Conservation (phyloP, 2,329 filamentous ascomycete genomes). For the Colletotrichum truncatum region DNA sequence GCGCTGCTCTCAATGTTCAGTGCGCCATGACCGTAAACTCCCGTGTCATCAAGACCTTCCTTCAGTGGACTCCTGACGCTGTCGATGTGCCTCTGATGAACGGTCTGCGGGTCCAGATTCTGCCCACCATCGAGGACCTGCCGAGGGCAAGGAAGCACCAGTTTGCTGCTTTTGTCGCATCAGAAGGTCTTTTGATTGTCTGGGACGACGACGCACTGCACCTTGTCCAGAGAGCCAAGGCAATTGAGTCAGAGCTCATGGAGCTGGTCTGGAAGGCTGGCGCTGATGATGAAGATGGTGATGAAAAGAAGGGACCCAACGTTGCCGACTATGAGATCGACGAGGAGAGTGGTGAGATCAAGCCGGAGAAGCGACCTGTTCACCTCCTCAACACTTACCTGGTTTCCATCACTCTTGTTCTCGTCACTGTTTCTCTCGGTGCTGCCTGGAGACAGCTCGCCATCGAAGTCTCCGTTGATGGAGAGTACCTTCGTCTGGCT, state of each 20-base stretch:
- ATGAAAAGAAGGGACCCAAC: conserved; percentile 58
- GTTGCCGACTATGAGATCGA: conserved; percentile 68
- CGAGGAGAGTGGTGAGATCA: conserved; percentile 74
- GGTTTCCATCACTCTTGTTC: conserved; percentile 71
- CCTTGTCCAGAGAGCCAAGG: conserved; percentile 73
- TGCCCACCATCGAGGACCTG: conserved; percentile 77
- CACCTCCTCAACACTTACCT: conserved; percentile 77
- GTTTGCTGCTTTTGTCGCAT: conserved; percentile 81
- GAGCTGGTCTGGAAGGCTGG: conserved; percentile 77
- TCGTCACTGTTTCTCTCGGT: conserved; percentile 74
- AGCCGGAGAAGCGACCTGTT: conserved; percentile 71
- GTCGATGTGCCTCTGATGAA: conserved; percentile 81
- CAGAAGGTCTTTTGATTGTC: conserved; percentile 76
- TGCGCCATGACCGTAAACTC: conserved; percentile 86
- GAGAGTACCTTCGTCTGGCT: conserved; percentile 68
- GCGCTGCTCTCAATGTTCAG: conserved; percentile 77
- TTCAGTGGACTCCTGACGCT: conserved; percentile 77
- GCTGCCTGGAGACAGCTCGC: conserved; percentile 76
- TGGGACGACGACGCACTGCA: conserved; percentile 85
- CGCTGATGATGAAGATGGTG: conserved; percentile 59
- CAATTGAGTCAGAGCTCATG: conserved; percentile 81
- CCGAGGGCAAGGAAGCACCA: conserved; percentile 79
- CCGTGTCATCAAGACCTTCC: conserved; percentile 79
- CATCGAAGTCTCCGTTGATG: conserved; percentile 73
- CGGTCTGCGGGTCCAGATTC: conserved; percentile 79